Evolutionary conservation across 495 filamentous ascomycete genomes (phyloP).

Genomic region (Parmelia sp.): DNA sequence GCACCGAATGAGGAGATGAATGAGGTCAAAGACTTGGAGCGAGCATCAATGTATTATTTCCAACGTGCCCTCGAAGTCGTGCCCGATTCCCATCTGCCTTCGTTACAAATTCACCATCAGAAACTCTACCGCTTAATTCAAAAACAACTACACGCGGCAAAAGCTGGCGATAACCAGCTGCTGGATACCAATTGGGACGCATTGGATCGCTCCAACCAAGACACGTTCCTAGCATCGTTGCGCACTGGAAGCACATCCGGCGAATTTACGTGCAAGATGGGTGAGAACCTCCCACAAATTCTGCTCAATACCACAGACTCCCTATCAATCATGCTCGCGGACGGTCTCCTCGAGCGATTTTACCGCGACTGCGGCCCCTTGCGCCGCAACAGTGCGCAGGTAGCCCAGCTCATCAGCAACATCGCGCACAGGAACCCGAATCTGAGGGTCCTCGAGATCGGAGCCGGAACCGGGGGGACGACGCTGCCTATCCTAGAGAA

Average conservation of each 20-base stretch:
- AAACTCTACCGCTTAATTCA: conserved; percentile 33
- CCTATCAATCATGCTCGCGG: conserved; percentile 10
- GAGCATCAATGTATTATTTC: conserved; percentile 34
- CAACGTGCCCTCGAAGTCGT: conserved; percentile 30
- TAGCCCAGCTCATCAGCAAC: conserved; percentile 9
- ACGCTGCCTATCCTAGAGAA: conserved; percentile 8
- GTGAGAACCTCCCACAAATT: conserved; percentile 6
- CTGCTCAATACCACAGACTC: conserved; percentile 1
- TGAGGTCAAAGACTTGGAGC: conserved; percentile 36
- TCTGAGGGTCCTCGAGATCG: conserved; percentile 46
- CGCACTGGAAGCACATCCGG: conserved; percentile 3
- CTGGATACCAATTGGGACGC: conserved; percentile 8
- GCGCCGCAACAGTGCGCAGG: conserved; percentile 7
- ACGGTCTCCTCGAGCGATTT: conserved; percentile 7
- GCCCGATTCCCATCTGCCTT: conserved; percentile 32
- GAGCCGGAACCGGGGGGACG: conserved; percentile 42
- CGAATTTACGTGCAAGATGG: conserved; percentile 13
- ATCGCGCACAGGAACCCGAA: conserved; percentile 35
- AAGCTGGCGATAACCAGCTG: conserved; percentile 2
- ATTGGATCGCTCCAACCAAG: background rate
- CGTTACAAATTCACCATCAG: conserved; percentile 25
- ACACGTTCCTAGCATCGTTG: conserved; percentile 3
- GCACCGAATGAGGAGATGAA: background rate
- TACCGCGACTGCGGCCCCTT: conserved; percentile 8
- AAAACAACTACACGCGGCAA: conserved; percentile 13